Evolutionary conservation across 352 stramenopile genomes (phyloP), one percentile per base, ranked within the genome.

Genomic region (Globisporangium cylindrosporum): DNA sequence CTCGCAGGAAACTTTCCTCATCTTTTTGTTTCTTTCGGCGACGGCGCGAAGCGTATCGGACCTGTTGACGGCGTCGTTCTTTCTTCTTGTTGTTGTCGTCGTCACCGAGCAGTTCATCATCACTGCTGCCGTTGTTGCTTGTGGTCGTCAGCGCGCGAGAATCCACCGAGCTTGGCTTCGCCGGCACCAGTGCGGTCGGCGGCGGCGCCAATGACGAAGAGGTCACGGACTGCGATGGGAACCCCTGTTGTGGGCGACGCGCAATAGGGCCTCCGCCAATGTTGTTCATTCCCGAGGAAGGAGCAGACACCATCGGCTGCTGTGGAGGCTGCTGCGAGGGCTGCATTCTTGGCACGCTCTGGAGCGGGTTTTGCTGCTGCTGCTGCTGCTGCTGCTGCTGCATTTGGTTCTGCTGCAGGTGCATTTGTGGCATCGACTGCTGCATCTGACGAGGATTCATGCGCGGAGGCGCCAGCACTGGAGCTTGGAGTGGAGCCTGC

Each of bases 11-110:
- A 69, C 78, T 90, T 70, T 92, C 84, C 68, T 94, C 86, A 68
- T 94, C 84, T 59, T 93, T 92, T 59, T 91, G 86, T 76, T 94
- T 94, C 66, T 91, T 90, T 62, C 86, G 86, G 58, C 86, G 86
- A 38, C 84, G 84, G 48, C 82, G 83, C 61, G 86, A 94, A 51
- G 86, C 86, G 62, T 92, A 90, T 43, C 86, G 84, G 9, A 94
- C 86, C 67, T 94, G 86, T 70, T 90, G 79, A 54, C 82, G 82
- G 49, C 86, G 84, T 1, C 85, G 84, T 66, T 94, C 86, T 66
- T 91, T 92, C 76, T 94, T 94, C 73, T 93, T 91, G 69, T 81
- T 78, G 24, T 59, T 66, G 61, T 89, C 80, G 32, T 89, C 81
- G 36, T 91, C 82, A 1, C 72, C 73, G 66, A 85, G 68, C 0